Evolutionary conservation across 192 early-diverging fungal species (phyloP).

Genomic region (Ambispora gerdemannii): DNA sequence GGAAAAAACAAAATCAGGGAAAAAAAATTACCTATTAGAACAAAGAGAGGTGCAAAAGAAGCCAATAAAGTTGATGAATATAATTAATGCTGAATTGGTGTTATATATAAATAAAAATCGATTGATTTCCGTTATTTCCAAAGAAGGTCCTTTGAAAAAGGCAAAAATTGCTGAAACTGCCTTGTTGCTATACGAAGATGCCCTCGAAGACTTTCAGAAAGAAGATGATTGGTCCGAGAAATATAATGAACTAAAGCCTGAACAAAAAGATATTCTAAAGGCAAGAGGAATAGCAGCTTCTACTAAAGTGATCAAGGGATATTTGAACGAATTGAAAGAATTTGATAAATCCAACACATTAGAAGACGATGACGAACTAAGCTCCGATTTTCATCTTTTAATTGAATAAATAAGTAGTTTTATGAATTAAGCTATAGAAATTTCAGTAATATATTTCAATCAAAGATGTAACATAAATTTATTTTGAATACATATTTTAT

Average conservation of each 20-base stretch:
- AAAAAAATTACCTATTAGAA: background rate
- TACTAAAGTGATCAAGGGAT: background rate
- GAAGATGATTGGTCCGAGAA: background rate
- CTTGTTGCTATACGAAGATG: background rate
- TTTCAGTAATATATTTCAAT: too few species aligned
- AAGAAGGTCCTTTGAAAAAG: background rate
- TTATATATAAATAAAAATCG: constrained; percentile 12
- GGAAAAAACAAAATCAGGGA: background rate
- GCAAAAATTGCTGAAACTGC: background rate
- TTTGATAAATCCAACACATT: background rate
- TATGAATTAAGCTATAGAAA: too few species aligned
- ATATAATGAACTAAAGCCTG: background rate
- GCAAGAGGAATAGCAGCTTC: background rate
- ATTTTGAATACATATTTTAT: background rate
- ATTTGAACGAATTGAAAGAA: background rate
- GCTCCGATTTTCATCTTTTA: too few species aligned
- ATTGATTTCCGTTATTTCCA: background rate
- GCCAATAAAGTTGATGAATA: background rate
- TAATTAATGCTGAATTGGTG: background rate
- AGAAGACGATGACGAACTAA: background rate
- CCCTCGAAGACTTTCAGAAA: background rate
- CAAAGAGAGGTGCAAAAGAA: background rate
- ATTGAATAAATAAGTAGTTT: too few species aligned
- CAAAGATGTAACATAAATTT: background rate
- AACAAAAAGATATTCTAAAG: background rate